Evolutionary conservation across 176 grass and related monocot species (phyloP).

Genomic region (Triticum urartu): DNA sequence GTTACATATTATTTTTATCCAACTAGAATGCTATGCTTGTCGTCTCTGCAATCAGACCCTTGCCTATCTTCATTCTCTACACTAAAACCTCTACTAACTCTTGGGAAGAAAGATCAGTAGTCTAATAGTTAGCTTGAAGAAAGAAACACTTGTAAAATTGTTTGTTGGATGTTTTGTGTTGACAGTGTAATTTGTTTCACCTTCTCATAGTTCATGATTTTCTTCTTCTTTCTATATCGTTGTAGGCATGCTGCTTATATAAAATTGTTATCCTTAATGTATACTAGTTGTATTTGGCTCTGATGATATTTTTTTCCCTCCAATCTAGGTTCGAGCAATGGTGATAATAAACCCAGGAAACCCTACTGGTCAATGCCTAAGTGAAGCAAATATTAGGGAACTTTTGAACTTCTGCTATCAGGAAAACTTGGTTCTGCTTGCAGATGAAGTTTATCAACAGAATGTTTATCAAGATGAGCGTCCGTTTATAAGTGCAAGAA

Average conservation of each 20-base stretch:
- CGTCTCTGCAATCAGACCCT: not conserved
- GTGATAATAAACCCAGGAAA: conserved; percentile 99
- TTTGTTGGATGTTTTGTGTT: conserved; percentile 3
- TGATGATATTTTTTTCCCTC: not conserved
- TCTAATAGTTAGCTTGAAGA: not conserved
- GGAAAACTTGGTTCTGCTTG: conserved; percentile 88
- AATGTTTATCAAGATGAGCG: conserved; percentile 93
- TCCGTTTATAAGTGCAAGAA: conserved; percentile 91
- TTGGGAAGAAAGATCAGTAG: not conserved
- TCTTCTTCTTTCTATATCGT: not conserved
- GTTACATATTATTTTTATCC: not conserved
- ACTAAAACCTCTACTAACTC: not conserved
- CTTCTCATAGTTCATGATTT: not conserved
- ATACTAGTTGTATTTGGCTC: not conserved
- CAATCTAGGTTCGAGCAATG: conserved; percentile 83
- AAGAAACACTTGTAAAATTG: not conserved
- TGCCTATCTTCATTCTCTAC: not conserved
- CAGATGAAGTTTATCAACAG: conserved; percentile 99
- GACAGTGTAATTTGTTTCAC: not conserved
- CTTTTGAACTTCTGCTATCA: conserved; percentile 77
- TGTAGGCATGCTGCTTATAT: not conserved
- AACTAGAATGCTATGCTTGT: not conserved
- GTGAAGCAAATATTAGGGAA: conserved; percentile 81
- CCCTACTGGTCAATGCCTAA: conserved; percentile 96
- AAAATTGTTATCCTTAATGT: not conserved